A percentile compares a stretch with the other conserved stretches of the same genome.
phyloP scores from a whole-genome alignment of 2,329 filamentous ascomycete genomes.

The Alternaria arborescens region DNA sequence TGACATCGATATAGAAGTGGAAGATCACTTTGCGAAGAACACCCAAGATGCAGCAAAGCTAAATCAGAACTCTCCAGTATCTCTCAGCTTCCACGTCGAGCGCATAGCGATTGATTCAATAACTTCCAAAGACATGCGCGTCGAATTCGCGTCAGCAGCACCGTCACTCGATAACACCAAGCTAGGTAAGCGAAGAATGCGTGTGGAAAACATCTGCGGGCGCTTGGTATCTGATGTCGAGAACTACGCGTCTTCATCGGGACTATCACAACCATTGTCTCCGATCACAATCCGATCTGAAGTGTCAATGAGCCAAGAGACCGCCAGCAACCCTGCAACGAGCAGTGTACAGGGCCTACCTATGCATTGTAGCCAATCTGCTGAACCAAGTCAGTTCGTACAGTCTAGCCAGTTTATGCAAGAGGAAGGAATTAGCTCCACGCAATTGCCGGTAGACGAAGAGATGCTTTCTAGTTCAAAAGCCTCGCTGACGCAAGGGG shows the following conservation, averaged over 20 bases:
- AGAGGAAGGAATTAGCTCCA: slow-evolving; percentile 4
- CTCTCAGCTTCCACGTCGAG: slow-evolving; percentile 71
- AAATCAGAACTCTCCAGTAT: slow-evolving; percentile 62
- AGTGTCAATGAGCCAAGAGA: slow-evolving; percentile 28
- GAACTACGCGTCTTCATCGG: slow-evolving; percentile 68
- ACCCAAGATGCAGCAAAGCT: slow-evolving; percentile 62
- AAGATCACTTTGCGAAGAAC: slow-evolving; percentile 59
- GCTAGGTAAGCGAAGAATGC: slow-evolving; percentile 71
- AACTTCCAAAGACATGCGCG: slow-evolving; percentile 34
- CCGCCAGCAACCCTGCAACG: slow-evolving; percentile 28
- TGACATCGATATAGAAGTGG: slow-evolving; percentile 71
- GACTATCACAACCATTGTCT: slow-evolving; percentile 67
- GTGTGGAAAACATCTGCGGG: slow-evolving; percentile 69
- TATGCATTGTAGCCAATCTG: not conserved
- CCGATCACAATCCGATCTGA: slow-evolving; percentile 62
- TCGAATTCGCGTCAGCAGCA: slow-evolving; percentile 30
- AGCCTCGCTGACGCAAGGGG: slow-evolving; percentile 4
- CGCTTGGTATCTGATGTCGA: slow-evolving; percentile 73
- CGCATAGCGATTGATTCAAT: slow-evolving; percentile 73
- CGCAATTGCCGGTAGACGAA: slow-evolving; percentile 3
- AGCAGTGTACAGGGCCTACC: slow-evolving; percentile 16
- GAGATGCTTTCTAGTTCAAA: slow-evolving; percentile 3
- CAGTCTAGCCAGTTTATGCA: not conserved
- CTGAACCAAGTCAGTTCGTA: not conserved
- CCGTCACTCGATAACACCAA: slow-evolving; percentile 52